Base-by-base conservation (phyloP, 176 grass and related monocot species). In the Otatea glauca region DNA sequence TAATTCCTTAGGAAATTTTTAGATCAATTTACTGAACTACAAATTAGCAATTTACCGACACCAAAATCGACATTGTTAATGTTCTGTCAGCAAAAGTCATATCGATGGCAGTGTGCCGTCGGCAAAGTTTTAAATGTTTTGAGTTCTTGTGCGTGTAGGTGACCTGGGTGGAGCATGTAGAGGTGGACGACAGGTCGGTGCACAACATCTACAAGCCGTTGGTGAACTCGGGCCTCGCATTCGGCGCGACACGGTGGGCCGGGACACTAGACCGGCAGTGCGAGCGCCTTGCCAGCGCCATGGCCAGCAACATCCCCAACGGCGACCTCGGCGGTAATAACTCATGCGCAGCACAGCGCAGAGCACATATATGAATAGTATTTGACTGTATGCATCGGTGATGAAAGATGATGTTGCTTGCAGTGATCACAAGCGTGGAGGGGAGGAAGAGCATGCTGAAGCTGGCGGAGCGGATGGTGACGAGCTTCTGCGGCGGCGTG, bases 391-490 rank as follows among this genome's bases (percentile, higher is more conserved):
- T 55, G 12, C 7, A 41, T 39, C 7, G 20, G 25, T 81, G 32
- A 17, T 68, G 32, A 17, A 34, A 13, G 67, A 25, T 4, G 9
- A 18, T 29, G 25, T 23, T 14, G 24, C 8, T 14, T 74, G 80
- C 84, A 98, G 96, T 98, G 61, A 93, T 98, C 73, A 98, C 92
- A 0, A 95, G 81, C 79, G 83, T 94, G 24, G 96, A 95, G 41
- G 96, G 96, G 64, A 87, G 92, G 76, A 98, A 93, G 85, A 93
- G 96, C 85, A 95, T 98, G 96, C 76, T 98, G 67, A 98, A 95
- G 80, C 87, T 98, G 68, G 96, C 96, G 7, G 96, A 98, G 85
- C 85, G 96, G 75, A 95, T 98, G 96, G 92, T 98, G 48, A 85
- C 94, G 14, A 98, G 96, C 87, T 98, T 98, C 74, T 98, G 92